A percentile compares a stretch with the other conserved stretches of the same genome.
These are phyloP conservation scores for Exophiala oligosperma DNA, from an alignment of 2,329 filamentous ascomycete genomes.

Conservation along the genomic window DNA sequence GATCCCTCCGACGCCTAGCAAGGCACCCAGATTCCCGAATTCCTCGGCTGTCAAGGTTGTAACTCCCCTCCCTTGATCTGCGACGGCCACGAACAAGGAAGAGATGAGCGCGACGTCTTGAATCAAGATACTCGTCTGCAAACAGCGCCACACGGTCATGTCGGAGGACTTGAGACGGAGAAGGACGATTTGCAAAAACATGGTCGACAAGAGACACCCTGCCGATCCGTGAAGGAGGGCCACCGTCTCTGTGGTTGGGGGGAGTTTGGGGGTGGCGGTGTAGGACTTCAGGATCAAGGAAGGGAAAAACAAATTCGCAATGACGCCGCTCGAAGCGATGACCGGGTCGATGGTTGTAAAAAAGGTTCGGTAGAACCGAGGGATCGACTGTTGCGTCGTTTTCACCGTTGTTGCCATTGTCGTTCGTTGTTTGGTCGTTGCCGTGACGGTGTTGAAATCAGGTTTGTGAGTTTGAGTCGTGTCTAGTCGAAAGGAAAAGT, in stretches of 20 bases:
- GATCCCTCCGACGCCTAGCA: background rate
- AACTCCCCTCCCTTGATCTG: background rate
- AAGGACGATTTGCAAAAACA: conserved; percentile 12
- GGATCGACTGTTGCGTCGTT: background rate
- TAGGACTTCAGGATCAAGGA: conserved; percentile 4
- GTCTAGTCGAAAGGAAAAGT: too few species aligned
- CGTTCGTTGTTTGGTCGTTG: too few species aligned
- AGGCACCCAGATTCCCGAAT: conserved; percentile 2
- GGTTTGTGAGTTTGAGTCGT: too few species aligned
- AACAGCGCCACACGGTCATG: conserved; percentile 8
- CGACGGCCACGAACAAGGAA: background rate
- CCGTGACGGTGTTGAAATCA: too few species aligned
- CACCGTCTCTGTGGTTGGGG: background rate
- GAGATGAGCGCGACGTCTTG: conserved; percentile 8
- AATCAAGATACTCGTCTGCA: conserved; percentile 9
- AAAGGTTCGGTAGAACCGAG: conserved; percentile 8
- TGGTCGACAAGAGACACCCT: conserved; percentile 6
- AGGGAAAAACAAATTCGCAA: conserved; percentile 8
- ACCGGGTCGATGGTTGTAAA: conserved; percentile 13
- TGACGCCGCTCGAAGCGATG: conserved; percentile 9
- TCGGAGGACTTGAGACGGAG: conserved; percentile 6
- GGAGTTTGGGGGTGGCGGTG: background rate
- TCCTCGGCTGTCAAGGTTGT: background rate
- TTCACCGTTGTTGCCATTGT: too few species aligned
- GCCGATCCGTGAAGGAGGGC: conserved; percentile 6